A percentile compares a stretch with the other conserved stretches of the same genome.
phyloP scores from a whole-genome alignment of 176 grass and related monocot genomes.

The Leersia perrieri region DNA sequence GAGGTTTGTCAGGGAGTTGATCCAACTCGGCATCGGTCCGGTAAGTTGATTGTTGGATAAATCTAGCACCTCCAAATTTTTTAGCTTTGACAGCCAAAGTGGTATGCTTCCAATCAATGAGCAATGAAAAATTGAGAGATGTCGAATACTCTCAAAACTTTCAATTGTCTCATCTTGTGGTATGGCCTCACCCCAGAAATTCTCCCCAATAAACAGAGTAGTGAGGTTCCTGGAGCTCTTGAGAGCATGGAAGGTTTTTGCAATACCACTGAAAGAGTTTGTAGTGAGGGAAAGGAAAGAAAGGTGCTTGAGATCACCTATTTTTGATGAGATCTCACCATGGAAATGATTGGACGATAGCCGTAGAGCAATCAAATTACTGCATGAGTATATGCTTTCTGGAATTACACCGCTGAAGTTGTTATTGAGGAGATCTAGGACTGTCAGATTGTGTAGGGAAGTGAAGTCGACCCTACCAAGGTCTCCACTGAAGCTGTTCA shows the following conservation, averaged over 20 bases:
- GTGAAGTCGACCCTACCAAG: conserved; percentile 30
- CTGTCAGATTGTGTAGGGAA: background rate
- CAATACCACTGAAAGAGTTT: conserved; percentile 24
- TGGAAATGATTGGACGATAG: background rate
- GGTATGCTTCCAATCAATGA: conserved; percentile 22
- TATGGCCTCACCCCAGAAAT: conserved; percentile 4
- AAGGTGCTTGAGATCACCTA: conserved; percentile 18
- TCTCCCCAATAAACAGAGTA: background rate
- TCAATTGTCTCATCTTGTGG: background rate
- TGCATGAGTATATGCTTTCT: conserved; percentile 45
- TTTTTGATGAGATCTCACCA: background rate
- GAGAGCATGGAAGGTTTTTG: conserved; percentile 14
- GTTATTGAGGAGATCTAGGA: background rate
- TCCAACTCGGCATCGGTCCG: conserved; percentile 26
- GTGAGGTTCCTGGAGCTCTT: conserved; percentile 2
- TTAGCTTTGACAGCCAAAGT: conserved; percentile 33
- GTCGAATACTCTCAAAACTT: conserved; percentile 33
- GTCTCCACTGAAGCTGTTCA: conserved; percentile 16
- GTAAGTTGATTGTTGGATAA: conserved; percentile 1
- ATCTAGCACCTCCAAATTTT: background rate
- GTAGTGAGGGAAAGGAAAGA: background rate
- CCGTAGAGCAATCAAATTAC: background rate
- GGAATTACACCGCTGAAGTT: conserved; percentile 27
- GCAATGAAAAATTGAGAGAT: background rate
- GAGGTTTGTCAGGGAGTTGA: background rate